These are phyloP conservation scores for Psilocybe cyanescens DNA, from an alignment of 768 basidiomycete species.

Conservation along the genomic window DNA sequence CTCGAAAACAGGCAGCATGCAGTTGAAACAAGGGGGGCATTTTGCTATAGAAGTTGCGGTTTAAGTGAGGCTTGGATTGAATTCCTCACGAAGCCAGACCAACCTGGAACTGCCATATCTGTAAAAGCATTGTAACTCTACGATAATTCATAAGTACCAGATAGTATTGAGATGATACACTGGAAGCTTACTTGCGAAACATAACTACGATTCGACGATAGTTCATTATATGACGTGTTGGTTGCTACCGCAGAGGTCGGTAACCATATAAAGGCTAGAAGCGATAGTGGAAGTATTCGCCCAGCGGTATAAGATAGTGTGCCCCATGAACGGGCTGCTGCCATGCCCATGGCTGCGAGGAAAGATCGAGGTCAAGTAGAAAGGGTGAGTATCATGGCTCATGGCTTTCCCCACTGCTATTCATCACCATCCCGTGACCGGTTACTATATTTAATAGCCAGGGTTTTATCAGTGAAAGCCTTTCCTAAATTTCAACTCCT, in stretches of 20 bases:
- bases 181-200: not conserved
- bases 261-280: constrained; percentile 11
- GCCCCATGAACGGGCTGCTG: constrained; percentile 2
- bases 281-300: constrained; percentile 16
- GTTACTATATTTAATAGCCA: not conserved
- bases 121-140: constrained; percentile 21
- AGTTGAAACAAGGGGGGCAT: constrained; percentile 96
- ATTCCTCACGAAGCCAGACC: not conserved
- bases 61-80: not conserved
- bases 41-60: constrained; percentile 42
- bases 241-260: constrained; percentile 12
- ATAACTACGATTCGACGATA: constrained; percentile 22
- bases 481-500: too few species aligned
- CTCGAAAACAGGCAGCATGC: constrained; percentile 85
- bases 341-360: constrained; percentile 10
- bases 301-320: constrained; percentile 3
- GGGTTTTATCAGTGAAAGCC: too few species aligned
- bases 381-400: not conserved
- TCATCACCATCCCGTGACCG: not conserved
- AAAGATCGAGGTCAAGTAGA: constrained; percentile 4
- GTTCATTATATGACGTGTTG: constrained; percentile 21
- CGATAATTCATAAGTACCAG: not conserved
- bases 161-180: not conserved
- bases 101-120: constrained; percentile 21
- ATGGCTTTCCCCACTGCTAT: not conserved